These are phyloP conservation scores for Penicillium capsulatum DNA, from an alignment of 2,329 filamentous ascomycete species.

Conservation along the genomic window DNA sequence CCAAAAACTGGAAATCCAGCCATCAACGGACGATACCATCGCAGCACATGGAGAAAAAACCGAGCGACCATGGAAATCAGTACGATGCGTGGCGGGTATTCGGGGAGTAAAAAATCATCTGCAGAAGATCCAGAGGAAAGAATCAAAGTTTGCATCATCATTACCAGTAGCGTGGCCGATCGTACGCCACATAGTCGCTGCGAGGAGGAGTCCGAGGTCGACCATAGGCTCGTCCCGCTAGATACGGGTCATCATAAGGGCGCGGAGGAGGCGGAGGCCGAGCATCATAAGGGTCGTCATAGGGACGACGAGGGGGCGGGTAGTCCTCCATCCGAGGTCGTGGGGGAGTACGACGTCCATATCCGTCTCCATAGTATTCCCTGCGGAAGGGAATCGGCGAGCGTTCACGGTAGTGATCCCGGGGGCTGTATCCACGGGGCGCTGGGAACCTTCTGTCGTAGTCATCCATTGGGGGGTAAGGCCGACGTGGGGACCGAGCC, in stretches of 20 bases:
- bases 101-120: slow-evolving; percentile 12
- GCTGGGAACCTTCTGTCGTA: slow-evolving; percentile 78
- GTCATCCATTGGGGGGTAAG: slow-evolving; percentile 66
- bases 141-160: slow-evolving; percentile 5
- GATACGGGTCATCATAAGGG: slow-evolving; percentile 58
- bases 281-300: slow-evolving; percentile 59
- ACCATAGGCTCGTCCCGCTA: slow-evolving; percentile 52
- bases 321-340: slow-evolving; percentile 78
- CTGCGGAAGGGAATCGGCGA: slow-evolving; percentile 66
- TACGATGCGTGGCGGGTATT: slow-evolving; percentile 24
- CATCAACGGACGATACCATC: neutral
- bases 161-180: slow-evolving; percentile 46
- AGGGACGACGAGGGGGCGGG: slow-evolving; percentile 53
- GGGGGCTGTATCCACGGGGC: slow-evolving; percentile 78
- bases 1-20: no score
- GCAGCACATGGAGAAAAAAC: slow-evolving; percentile 14
- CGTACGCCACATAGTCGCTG: slow-evolving; percentile 41
- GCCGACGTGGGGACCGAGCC: slow-evolving; percentile 74
- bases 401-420: slow-evolving; percentile 80
- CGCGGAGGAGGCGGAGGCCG: slow-evolving; percentile 49
- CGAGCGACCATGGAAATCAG: slow-evolving; percentile 20
- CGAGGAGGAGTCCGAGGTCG: slow-evolving; percentile 44
- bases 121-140: slow-evolving; percentile 17
- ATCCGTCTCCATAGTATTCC: slow-evolving; percentile 78
- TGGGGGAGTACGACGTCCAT: slow-evolving; percentile 75